phyloP scores from a whole-genome alignment of 2,329 filamentous ascomycete genomes.

The Xylaria hypoxylon region DNA sequence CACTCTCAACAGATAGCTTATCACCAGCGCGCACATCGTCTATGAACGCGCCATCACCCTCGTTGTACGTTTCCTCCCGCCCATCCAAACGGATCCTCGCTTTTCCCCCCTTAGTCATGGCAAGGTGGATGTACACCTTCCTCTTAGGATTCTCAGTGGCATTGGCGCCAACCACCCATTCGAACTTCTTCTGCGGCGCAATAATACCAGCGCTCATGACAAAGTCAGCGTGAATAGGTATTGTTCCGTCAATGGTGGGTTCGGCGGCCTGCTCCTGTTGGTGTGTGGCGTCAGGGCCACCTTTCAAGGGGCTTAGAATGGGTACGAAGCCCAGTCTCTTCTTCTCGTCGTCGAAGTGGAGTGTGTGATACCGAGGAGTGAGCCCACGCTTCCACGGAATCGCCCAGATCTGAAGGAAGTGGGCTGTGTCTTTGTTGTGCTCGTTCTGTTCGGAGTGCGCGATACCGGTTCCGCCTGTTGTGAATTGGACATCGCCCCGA shows the following conservation, averaged over 20 bases:
- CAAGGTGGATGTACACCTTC: slow-evolving; percentile 84
- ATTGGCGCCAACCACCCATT: slow-evolving; percentile 76
- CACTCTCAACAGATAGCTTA: slow-evolving; percentile 72
- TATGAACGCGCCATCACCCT: slow-evolving; percentile 86
- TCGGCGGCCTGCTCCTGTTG: slow-evolving; percentile 73
- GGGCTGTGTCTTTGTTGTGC: slow-evolving; percentile 75
- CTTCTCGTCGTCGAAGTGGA: slow-evolving; percentile 75
- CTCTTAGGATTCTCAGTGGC: slow-evolving; percentile 65
- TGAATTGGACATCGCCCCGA: slow-evolving; percentile 89
- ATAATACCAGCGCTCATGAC: slow-evolving; percentile 85
- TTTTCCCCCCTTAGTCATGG: slow-evolving; percentile 82
- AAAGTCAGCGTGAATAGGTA: slow-evolving; percentile 86
- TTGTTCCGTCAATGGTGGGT: slow-evolving; percentile 72
- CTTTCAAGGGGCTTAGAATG: slow-evolving; percentile 81
- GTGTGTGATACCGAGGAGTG: slow-evolving; percentile 80
- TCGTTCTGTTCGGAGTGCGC: slow-evolving; percentile 88
- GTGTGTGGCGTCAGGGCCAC: slow-evolving; percentile 69
- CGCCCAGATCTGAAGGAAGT: slow-evolving; percentile 92
- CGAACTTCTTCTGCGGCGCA: slow-evolving; percentile 71
- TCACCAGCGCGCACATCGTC: slow-evolving; percentile 73
- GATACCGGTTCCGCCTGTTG: slow-evolving; percentile 84
- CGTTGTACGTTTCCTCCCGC: slow-evolving; percentile 73
- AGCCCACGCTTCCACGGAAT: slow-evolving; percentile 80
- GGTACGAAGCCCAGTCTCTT: slow-evolving; percentile 78
- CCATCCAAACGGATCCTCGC: slow-evolving; percentile 77